Conservation (phyloP, 2,329 filamentous ascomycete species). For the Paecilomyces niveus region DNA sequence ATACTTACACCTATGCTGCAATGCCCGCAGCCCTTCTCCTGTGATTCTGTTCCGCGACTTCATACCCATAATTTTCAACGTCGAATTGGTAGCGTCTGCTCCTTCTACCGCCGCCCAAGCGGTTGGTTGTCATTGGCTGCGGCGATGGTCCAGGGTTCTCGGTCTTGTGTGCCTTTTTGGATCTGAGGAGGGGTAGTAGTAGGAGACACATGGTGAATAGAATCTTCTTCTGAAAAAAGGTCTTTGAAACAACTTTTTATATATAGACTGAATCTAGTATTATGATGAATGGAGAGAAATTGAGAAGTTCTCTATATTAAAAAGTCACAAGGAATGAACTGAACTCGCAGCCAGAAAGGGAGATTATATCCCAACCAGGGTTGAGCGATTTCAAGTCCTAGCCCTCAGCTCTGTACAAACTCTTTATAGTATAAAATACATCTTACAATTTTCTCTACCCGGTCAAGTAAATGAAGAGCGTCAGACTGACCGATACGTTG, state of each 20-base stretch:
- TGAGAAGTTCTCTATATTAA: not conserved
- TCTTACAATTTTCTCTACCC: not conserved
- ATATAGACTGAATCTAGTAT: not conserved
- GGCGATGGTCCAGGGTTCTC: not conserved
- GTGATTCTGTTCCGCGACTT: not conserved
- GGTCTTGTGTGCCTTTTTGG: not conserved
- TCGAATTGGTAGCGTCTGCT: not conserved
- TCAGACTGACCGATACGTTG: not conserved
- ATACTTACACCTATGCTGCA: not conserved
- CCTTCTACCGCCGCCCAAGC: not conserved
- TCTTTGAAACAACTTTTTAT: not conserved
- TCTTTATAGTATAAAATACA: not conserved
- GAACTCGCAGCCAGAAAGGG: not conserved
- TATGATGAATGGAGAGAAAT: not conserved
- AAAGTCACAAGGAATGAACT: not conserved
- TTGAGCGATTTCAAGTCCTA: not conserved
- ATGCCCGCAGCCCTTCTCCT: not conserved
- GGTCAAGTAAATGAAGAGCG: not conserved
- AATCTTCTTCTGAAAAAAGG: not conserved
- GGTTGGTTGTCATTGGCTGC: not conserved
- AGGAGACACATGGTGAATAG: not conserved
- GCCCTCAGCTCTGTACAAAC: not conserved
- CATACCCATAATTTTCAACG: not conserved
- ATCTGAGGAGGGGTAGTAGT: not conserved
- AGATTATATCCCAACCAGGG: not conserved